Evolutionary conservation across 192 early-diverging fungal species (phyloP).

Genomic region (Gonapodya sp.): DNA sequence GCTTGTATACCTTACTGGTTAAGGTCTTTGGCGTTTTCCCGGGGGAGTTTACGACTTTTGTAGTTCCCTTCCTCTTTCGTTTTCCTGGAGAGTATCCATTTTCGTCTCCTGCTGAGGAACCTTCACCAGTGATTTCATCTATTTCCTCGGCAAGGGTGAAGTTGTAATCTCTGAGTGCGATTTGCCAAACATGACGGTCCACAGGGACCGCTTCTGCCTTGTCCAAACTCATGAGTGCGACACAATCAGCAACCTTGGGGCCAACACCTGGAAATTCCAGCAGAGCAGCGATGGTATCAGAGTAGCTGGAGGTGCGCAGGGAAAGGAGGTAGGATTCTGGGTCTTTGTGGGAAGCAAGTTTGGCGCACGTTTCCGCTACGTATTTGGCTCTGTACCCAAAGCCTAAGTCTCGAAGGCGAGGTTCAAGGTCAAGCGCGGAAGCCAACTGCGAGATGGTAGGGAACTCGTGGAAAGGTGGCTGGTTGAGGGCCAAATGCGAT

Average conservation of each 20-base stretch:
- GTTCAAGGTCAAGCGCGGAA: slow-evolving; percentile 43
- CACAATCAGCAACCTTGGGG: slow-evolving; percentile 96
- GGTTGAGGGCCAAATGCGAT: background rate
- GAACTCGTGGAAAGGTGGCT: slow-evolving; percentile 3
- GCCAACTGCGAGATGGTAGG: slow-evolving; percentile 23
- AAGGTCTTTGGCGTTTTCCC: slow-evolving; percentile 48
- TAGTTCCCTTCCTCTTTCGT: slow-evolving; percentile 7
- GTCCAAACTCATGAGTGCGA: slow-evolving; percentile 86
- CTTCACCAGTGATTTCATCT: background rate
- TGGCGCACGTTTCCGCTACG: slow-evolving; percentile 60
- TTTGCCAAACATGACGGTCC: slow-evolving; percentile 96
- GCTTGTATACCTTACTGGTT: slow-evolving; percentile 53
- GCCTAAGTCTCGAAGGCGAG: slow-evolving; percentile 57
- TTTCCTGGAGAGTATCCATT: background rate
- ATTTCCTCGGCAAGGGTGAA: slow-evolving; percentile 22
- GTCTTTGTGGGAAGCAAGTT: slow-evolving; percentile 34
- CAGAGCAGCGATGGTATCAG: slow-evolving; percentile 46
- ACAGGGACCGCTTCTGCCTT: slow-evolving; percentile 71
- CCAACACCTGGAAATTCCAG: slow-evolving; percentile 72
- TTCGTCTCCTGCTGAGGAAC: background rate
- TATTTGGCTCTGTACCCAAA: slow-evolving; percentile 96
- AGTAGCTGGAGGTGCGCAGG: slow-evolving; percentile 46
- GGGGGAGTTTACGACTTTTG: slow-evolving; percentile 16
- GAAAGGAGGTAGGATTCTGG: slow-evolving; percentile 47
- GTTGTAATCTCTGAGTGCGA: slow-evolving; percentile 71